phyloP scores from a whole-genome alignment of 2,329 filamentous ascomycete species.

The Pseudofabraea citricarpa region DNA sequence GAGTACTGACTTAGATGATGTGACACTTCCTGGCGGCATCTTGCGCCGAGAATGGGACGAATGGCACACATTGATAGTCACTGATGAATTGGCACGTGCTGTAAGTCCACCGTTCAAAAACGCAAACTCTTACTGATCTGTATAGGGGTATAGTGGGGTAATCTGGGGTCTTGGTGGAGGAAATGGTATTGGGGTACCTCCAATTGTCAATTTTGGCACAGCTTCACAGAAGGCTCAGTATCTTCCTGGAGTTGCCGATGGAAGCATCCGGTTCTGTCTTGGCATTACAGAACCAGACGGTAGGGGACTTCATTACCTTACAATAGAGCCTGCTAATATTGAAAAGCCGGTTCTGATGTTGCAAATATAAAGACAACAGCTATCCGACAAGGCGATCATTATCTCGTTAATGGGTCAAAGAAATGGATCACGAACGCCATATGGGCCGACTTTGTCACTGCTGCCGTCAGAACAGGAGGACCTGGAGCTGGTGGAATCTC shows the following conservation, averaged over 20 bases:
- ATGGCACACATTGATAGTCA: constrained; percentile 50
- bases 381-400: constrained; percentile 39
- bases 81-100: constrained; percentile 50
- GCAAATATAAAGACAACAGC: constrained; percentile 56
- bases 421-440: constrained; percentile 60
- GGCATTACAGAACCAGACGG: constrained; percentile 61
- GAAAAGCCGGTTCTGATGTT: constrained; percentile 52
- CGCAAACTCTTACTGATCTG: constrained; percentile 3
- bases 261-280: constrained; percentile 56
- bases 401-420: constrained; percentile 58
- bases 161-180: constrained; percentile 48
- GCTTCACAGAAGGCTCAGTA: constrained; percentile 52
- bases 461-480: constrained; percentile 52
- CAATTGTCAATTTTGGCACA: constrained; percentile 58
- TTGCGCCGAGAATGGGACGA: constrained; percentile 45
- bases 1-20: constrained; percentile 32
- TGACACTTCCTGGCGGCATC: constrained; percentile 39
- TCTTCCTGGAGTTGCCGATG: constrained; percentile 53
- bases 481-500: constrained; percentile 46
- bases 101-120: constrained; percentile 10
- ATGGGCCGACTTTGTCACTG: constrained; percentile 53
- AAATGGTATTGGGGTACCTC: constrained; percentile 58
- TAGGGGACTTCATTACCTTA: constrained; percentile 11
- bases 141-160: constrained; percentile 4
- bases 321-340: too few species aligned